Evolutionary conservation across 2,329 filamentous ascomycete species (phyloP), one percentile per base, ranked within the genome.

Genomic region (Trichoderma simmonsii): DNA sequence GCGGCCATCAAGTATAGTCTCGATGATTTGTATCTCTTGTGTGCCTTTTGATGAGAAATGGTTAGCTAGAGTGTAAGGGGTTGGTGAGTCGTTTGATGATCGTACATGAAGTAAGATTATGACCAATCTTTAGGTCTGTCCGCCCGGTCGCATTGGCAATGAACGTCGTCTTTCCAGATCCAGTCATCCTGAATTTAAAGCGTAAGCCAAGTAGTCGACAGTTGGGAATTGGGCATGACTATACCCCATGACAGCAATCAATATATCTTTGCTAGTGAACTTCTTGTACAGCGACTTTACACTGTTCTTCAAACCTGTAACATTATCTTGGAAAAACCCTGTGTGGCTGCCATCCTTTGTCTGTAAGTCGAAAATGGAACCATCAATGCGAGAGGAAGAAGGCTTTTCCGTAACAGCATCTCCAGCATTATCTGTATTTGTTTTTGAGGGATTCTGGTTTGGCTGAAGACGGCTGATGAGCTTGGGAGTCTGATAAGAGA

Each of bases 161-260:
- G 63, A 80, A 79, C 2, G 76, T 77, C 59, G 76, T 79, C 69
- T 80, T 80, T 9, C 79, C 79, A 9, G 77, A 74, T 1, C 79
- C 79, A 7, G 79, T 80, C 65, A 79, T 75, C 7, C 64, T 67
- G 12, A 21, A 4, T 18, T 4, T 4, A 5, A 2, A 59, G 3
- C 0, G 64, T 67, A 43, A 67, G 51, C 7, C 2, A 28, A 6
- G 11, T 14, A 1, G 1, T 39, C 9, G 7, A 1, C 0, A n/a
- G 3, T 32, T 8, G 24, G 9, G 28, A 62, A 2, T 3, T 0
- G 6, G 6, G 4, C 12, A 15, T 15, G 11, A 21, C 3, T 36
- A 0, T 59, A 67, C 64, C 64, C 64, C 64, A 67, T 67, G 6
- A 67, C 64, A 11, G 64, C 64, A 11, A 67, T 67, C 24, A 67